These are phyloP conservation scores for Penicillium sp. DNA, from an alignment of 2,329 filamentous ascomycete species.

Conservation along the genomic window DNA sequence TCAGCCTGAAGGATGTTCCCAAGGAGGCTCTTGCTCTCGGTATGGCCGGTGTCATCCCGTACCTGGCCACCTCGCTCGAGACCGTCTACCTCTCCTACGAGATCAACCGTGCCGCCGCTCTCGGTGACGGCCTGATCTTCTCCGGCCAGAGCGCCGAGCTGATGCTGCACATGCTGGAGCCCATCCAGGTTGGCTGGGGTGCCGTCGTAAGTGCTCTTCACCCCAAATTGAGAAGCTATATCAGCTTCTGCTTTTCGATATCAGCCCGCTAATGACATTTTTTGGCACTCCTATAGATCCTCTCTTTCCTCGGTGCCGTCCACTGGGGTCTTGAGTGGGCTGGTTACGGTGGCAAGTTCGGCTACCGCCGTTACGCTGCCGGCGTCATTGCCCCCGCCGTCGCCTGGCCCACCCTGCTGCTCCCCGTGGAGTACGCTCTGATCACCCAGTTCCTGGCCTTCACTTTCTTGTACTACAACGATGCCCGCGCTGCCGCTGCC, in stretches of 20 bases:
- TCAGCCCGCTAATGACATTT: constrained; percentile 18
- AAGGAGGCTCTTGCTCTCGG: constrained; percentile 70
- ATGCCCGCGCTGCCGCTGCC: constrained; percentile 69
- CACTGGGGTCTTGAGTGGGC: constrained; percentile 93
- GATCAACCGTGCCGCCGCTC: constrained; percentile 68
- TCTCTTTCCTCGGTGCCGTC: constrained; percentile 90
- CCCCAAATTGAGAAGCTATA: neutral
- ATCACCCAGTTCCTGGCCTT: constrained; percentile 86
- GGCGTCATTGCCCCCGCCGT: constrained; percentile 78
- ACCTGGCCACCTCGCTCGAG: constrained; percentile 78
- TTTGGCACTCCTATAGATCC: constrained; percentile 60
- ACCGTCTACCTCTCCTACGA: constrained; percentile 84
- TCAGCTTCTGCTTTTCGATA: neutral
- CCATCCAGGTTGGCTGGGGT: constrained; percentile 87
- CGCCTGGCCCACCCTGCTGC: constrained; percentile 86
- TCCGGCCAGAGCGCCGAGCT: constrained; percentile 71
- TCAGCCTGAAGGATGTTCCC: constrained; percentile 67
- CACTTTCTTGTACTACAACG: constrained; percentile 81
- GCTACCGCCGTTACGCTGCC: constrained; percentile 79
- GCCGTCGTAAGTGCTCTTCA: constrained; percentile 66
- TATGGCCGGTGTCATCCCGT: constrained; percentile 79
- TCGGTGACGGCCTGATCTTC: constrained; percentile 67
- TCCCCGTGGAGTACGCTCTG: constrained; percentile 82
- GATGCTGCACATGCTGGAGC: constrained; percentile 75
- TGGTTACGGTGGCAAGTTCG: constrained; percentile 66